Base-by-base conservation (phyloP, 2,329 filamentous ascomycete species). In the Fusarium euwallaceae region DNA sequence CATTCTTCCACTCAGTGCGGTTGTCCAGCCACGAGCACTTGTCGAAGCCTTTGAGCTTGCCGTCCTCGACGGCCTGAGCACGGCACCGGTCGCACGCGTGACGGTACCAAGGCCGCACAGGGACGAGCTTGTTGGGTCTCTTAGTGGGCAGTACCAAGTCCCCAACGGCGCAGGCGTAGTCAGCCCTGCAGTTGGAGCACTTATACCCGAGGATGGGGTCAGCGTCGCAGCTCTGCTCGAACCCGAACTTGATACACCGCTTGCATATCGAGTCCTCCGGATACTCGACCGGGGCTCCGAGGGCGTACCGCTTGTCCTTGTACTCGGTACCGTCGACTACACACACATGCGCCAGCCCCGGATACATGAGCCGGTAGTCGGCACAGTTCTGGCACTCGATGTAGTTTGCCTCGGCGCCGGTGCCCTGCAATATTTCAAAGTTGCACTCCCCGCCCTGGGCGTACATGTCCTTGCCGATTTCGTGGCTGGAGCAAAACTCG, bases 361-460 rank as follows among this genome's bases (percentile, higher is more conserved):
- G 66, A 16, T 34, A 63, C 16, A 5, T 36, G 16, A 67, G 71
- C n/a, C 76, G 75, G 43, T 62, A 20, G 34, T 77, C 48, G 39
- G 76, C 73, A 34, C 76, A 77, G 37, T 78, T 73, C 12, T 67
- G 41, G 27, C 76, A 77, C 45, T 77, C 67, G 29, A 60, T 4
- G 11, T 60, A n/a, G 6, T 66, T 61, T 8, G 68, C 36, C 20
- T 17, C 4, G 20, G 59, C 64, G 4, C 2, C 29, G 29, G 29
- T 16, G 43, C 55, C 55, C 10, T 67, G 14, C 20, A 12, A 51
- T 68, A 62, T 63, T 45, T 37, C 69, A 66, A 56, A 48, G 59
- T 59, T 48, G 58, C 72, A 75, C 22, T 12, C 4, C 1, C 4
- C 36, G 6, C 36, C 51, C 14, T 32, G 20, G 17, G 58, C 60